Conservation (phyloP, 257 asterid species). For the Jacaranda copaia region DNA sequence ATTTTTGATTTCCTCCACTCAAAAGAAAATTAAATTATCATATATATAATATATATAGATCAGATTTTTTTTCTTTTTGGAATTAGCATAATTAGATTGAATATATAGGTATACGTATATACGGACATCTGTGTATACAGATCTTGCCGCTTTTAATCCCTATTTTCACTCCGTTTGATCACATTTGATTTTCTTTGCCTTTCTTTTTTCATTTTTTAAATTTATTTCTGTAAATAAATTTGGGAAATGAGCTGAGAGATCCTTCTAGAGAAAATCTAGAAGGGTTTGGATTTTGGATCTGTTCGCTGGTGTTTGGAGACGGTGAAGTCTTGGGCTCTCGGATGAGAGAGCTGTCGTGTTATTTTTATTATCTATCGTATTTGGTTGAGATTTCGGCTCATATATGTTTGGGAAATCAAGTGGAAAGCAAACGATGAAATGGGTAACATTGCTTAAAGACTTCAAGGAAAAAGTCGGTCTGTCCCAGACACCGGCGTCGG, state of each 20-base stretch:
- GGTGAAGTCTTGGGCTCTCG: conserved; percentile 51
- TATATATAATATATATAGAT: conserved; percentile 4
- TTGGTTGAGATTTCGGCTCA: conserved; percentile 40
- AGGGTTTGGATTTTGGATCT: conserved; percentile 73
- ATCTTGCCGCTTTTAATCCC: conserved; percentile 62
- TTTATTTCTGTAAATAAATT: conserved; percentile 35
- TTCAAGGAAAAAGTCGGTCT: conserved; percentile 95
- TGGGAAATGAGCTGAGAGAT: conserved; percentile 63
- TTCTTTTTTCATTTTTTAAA: background rate
- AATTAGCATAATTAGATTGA: conserved; percentile 40
- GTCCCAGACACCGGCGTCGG: conserved; percentile 64
- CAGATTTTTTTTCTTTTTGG: conserved; percentile 26
- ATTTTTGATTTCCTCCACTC: conserved; percentile 32
- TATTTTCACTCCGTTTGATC: conserved; percentile 54
- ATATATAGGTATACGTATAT: conserved; percentile 30
- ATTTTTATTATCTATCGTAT: conserved; percentile 32
- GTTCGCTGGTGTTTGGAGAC: conserved; percentile 53
- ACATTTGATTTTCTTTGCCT: conserved; percentile 38
- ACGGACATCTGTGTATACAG: conserved; percentile 44
- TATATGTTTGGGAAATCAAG: conserved; percentile 67
- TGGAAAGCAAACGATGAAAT: conserved; percentile 89
- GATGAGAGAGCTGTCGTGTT: conserved; percentile 67
- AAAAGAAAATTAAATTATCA: conserved; percentile 27
- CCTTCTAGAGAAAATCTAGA: conserved; percentile 67
- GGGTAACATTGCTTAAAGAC: conserved; percentile 98